Base-by-base conservation (phyloP, 192 early-diverging fungal species). In the Coemansia sp. region DNA sequence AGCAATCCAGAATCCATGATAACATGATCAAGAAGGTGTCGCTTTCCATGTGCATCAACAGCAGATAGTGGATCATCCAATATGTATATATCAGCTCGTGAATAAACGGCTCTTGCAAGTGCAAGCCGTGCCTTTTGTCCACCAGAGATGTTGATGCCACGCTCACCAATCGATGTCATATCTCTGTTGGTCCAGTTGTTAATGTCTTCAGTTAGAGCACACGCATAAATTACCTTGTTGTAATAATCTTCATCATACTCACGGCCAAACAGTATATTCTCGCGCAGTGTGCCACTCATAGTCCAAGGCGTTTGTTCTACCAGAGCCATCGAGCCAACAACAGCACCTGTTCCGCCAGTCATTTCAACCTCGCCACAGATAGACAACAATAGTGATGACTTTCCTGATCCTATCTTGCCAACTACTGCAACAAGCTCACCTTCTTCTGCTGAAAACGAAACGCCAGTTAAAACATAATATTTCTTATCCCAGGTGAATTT, bases 41-140 rank as follows among this genome's bases (percentile, higher is more conserved):
- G 78, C 51, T 86, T 86, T 9, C 88, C 87, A 61, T 87, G 84
- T 2, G 87, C 87, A 74, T 97, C 95, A 0, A 96, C 92, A 21
- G 93, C 94, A 58, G 86, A 87, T 46, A 98, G 74, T 7, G 93
- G 93, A 57, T 96, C 95, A 63, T 95, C 94, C 4, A 96, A 59
- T 0, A 95, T 71, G 7, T 90, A 84, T 48, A 95, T 89, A 42
- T 94, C 92, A 9, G 88, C 80, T 57, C 89, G 78, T 10, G 72
- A 83, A 74, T 97, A 95, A 0, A 93, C 77, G 2, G 89, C 77
- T 8, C 96, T 83, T 0, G 94, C 94, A n/a, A 97, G 63, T 37
- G 90, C 89, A 55, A 97, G 81, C 2, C 94, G 83, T 51, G 93
- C 91, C 63, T 92, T 92, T 82, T 98, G 96, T 1, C 94, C 94